phyloP scores from a whole-genome alignment of 805 yeast genomes.

The Lachancea thermotolerans region DNA sequence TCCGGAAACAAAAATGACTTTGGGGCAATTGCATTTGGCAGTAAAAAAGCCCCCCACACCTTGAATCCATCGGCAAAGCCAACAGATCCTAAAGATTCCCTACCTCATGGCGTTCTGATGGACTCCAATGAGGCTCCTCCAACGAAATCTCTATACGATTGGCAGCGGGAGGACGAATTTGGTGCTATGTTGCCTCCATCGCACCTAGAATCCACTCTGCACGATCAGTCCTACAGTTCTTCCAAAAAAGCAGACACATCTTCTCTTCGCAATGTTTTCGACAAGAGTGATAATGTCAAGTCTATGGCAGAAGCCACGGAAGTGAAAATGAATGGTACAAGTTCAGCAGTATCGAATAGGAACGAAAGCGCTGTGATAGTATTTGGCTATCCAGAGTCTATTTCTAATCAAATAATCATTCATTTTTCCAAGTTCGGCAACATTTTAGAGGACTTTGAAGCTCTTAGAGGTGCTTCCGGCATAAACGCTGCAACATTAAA shows the following conservation, averaged over 20 bases:
- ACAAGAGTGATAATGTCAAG: slow-evolving; percentile 5
- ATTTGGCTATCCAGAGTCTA: slow-evolving; percentile 80
- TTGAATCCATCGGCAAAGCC: slow-evolving; percentile 8
- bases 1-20: slow-evolving; percentile 29
- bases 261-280: slow-evolving; percentile 8
- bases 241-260: slow-evolving; percentile 1
- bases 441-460: slow-evolving; percentile 67
- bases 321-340: background rate
- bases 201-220: slow-evolving; percentile 9
- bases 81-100: slow-evolving; percentile 3
- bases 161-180: slow-evolving; percentile 36
- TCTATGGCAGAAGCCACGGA: slow-evolving; percentile 1
- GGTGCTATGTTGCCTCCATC: slow-evolving; percentile 16
- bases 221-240: background rate
- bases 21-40: slow-evolving; percentile 35
- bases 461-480: slow-evolving; percentile 31
- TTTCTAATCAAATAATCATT: slow-evolving; percentile 58
- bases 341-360: slow-evolving; percentile 1
- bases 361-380: slow-evolving; percentile 66
- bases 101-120: slow-evolving; percentile 15
- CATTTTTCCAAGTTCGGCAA: slow-evolving; percentile 76
- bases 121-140: slow-evolving; percentile 40
- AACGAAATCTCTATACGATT: slow-evolving; percentile 34
- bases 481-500: slow-evolving; percentile 25
- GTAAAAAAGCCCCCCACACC: slow-evolving; percentile 23